A percentile compares a stretch with the other conserved stretches of the same genome.
Evolutionary conservation across 2,329 filamentous ascomycete species (phyloP).

Genomic region (Xylariaceae sp.): DNA sequence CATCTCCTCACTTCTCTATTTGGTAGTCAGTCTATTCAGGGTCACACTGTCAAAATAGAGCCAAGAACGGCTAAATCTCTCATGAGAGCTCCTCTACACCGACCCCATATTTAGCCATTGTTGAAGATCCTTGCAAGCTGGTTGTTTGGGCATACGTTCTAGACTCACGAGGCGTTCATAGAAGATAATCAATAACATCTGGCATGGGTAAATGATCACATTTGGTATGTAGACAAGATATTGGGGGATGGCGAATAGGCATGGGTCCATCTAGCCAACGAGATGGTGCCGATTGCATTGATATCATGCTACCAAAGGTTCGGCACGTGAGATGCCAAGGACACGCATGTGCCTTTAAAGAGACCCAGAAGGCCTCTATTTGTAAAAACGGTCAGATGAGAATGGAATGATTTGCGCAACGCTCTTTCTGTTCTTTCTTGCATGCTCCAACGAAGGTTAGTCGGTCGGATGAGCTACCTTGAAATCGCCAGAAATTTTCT

Average conservation of each 20-base stretch:
- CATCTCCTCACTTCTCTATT: constrained; percentile 23
- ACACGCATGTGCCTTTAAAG: constrained; percentile 6
- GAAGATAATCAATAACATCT: too few relatives aligned
- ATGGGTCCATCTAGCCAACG: constrained; percentile 24
- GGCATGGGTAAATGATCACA: neutral
- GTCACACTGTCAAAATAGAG: constrained; percentile 9
- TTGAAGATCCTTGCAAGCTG: neutral
- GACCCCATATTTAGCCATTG: constrained; percentile 25
- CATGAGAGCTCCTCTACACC: constrained; percentile 24
- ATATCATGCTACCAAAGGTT: constrained; percentile 16
- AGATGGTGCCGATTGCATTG: constrained; percentile 33
- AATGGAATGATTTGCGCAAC: too few relatives aligned
- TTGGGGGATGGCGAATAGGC: constrained; percentile 26
- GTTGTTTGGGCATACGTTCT: too few relatives aligned
- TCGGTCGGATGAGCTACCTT: constrained; percentile 34
- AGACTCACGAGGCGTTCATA: too few relatives aligned
- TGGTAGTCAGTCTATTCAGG: constrained; percentile 17
- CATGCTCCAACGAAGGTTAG: constrained; percentile 34
- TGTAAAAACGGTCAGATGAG: constrained; percentile 1
- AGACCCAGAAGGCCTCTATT: constrained; percentile 13
- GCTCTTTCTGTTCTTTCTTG: constrained; percentile 11
- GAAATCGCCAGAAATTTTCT: constrained; percentile 14
- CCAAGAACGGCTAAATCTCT: constrained; percentile 29
- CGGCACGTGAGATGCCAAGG: neutral
- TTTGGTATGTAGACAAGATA: constrained; percentile 2